Percentiles rank a stretch among this genome's conserved stretches.
These are phyloP conservation scores for Neonectria sp. DNA, from an alignment of 2,329 filamentous ascomycete species.

Conservation along the genomic window DNA sequence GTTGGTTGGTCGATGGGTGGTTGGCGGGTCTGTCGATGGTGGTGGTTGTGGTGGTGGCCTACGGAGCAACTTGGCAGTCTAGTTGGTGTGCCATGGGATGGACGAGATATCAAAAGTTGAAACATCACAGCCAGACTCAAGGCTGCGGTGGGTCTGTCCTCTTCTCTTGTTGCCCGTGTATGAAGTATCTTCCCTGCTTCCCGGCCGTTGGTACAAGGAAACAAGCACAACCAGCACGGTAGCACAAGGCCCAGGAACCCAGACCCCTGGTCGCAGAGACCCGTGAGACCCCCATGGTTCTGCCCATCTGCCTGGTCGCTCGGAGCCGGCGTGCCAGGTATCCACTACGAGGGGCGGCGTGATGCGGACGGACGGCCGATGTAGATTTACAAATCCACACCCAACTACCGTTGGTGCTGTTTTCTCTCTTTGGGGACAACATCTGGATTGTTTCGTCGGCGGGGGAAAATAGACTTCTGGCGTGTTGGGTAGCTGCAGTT, in stretches of 20 bases:
- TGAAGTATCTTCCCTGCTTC: not conserved
- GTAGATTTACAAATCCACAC: conserved; percentile 24
- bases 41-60: conserved; percentile 35
- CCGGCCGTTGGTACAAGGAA: not conserved
- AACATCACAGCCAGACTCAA: conserved; percentile 15
- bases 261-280: conserved; percentile 26
- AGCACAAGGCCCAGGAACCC: conserved; percentile 23
- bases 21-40: conserved; percentile 40
- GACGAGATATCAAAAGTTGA: conserved; percentile 7
- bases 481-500: not conserved
- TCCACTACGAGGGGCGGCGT: conserved; percentile 18
- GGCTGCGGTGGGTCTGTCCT: conserved; percentile 1
- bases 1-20: conserved; percentile 37
- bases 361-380: conserved; percentile 9
- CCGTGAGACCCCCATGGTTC: conserved; percentile 24
- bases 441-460: conserved; percentile 6
- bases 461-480: conserved; percentile 4
- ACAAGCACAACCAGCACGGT: conserved; percentile 4
- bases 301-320: conserved; percentile 23
- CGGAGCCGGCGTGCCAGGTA: conserved; percentile 15
- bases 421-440: conserved; percentile 10
- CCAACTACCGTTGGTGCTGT: not conserved
- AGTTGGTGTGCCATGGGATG: not conserved
- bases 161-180: not conserved
- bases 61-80: not conserved